A percentile compares a stretch with the other conserved stretches of the same genome.
Conservation (phyloP, 176 grass and related monocot species). For the Bonia amplexicaulis region DNA sequence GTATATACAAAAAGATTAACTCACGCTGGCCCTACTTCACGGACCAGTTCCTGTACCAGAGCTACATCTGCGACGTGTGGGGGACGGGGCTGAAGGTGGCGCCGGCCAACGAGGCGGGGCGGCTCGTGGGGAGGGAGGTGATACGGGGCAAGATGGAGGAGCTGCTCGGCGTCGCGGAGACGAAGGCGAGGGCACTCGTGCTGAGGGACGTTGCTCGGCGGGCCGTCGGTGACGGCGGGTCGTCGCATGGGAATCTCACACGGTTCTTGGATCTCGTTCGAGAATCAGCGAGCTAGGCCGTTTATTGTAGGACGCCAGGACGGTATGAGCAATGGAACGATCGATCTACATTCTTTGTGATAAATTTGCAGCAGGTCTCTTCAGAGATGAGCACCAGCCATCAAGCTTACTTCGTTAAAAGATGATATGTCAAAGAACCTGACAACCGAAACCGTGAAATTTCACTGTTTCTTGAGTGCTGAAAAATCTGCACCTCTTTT, state of each 20-base stretch:
- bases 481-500: too few species aligned
- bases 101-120: neutral
- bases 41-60: conserved; percentile 52
- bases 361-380: too few species aligned
- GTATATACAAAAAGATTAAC: too few species aligned
- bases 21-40: conserved; percentile 46
- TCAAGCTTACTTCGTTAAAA: too few species aligned
- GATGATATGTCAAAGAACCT: too few species aligned
- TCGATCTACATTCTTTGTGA: too few species aligned
- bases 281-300: neutral
- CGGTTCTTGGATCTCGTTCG: neutral
- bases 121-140: conserved; percentile 27
- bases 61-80: conserved; percentile 64
- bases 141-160: conserved; percentile 46
- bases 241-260: conserved; percentile 1
- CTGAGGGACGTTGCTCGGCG: conserved; percentile 12
- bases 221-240: neutral
- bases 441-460: too few species aligned
- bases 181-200: conserved; percentile 15
- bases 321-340: neutral
- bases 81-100: conserved; percentile 40
- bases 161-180: conserved; percentile 14
- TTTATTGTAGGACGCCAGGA: neutral
- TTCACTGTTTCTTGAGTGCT: too few species aligned
- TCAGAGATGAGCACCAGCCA: too few species aligned